Evolutionary conservation across 2,329 filamentous ascomycete genomes (phyloP), one percentile per base, ranked within the genome.

Genomic region (Fonsecaea nubica): DNA sequence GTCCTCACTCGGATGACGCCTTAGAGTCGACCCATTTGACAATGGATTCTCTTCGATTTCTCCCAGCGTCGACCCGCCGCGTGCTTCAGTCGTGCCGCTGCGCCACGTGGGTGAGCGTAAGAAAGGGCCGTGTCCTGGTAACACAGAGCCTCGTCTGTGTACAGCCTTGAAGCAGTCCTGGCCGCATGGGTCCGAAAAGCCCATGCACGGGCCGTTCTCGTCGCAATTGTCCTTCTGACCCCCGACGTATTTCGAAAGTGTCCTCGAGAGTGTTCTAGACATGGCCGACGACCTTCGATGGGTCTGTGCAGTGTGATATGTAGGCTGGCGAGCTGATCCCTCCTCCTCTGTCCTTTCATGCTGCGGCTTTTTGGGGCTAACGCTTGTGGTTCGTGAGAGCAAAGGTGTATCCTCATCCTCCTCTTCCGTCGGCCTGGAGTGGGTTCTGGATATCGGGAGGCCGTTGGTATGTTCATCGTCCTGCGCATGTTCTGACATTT

Each of bases 111-210:
- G 60, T 18, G 65, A 52, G 21, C 63, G 65, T 25, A 53, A 33
- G 30, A 70, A 66, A 4, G 68, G 60, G 18, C 60, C 65, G 33
- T 68, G 59, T 25, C 63, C 59, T 25, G 67, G 67, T n/a, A 71
- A 42, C 15, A 59, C 35, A 4, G 69, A 71, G 6, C 63, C 67
- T 52, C 71, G 74, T 48, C 74, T 71, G 35, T 70, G 70, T 18
- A 77, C 72, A 3, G 78, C 75, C 74, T 85, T 87, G 71, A 86
- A 85, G 75, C 87, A 89, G 66, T 89, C 86, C 30, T 80, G 79
- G 1, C 87, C 86, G 72, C 87, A 89, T 0, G 85, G 82, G 70
- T 89, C 85, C 2, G 85, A 86, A 70, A 85, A 85, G 0, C 87
- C 87, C 71, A 85, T 86, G 69, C 87, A 90, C 18, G 86, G 84